Percentiles rank a stretch among this genome's conserved stretches.
phyloP scores from a whole-genome alignment of 768 basidiomycete genomes.

The Serendipita vermifera region DNA sequence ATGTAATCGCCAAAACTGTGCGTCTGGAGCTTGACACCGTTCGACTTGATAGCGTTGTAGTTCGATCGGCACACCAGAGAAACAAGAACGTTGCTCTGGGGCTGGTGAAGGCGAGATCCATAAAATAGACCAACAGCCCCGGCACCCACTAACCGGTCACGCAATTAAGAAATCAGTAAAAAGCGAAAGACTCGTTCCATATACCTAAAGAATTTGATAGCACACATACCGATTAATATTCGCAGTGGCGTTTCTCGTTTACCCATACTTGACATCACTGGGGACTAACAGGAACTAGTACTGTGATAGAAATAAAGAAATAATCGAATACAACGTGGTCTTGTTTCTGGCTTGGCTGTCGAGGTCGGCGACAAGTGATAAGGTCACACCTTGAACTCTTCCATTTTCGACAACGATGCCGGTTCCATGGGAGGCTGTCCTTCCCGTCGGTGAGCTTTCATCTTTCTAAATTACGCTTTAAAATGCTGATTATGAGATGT shows the following conservation, averaged over 20 bases:
- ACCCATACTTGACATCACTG: neutral
- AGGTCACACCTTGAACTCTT: no score
- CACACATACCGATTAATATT: neutral
- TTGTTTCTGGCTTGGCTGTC: no score
- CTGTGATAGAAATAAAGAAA: no score
- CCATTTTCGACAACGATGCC: conserved; percentile 82
- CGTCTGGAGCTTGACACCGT: conserved; percentile 19
- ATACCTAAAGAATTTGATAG: neutral
- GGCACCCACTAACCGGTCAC: conserved; percentile 18
- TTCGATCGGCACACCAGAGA: conserved; percentile 23
- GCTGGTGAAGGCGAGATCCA: conserved; percentile 20
- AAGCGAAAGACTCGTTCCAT: neutral
- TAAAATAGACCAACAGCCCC: conserved; percentile 24
- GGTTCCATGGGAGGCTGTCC: conserved; percentile 92
- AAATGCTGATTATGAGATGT: conserved; percentile 15
- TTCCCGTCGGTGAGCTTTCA: conserved; percentile 66
- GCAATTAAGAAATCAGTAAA: neutral
- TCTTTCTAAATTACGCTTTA: conserved; percentile 11
- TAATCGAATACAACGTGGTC: no score
- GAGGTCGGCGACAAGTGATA: no score
- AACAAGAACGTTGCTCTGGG: conserved; percentile 16
- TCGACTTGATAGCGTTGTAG: conserved; percentile 19
- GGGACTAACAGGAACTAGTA: no score
- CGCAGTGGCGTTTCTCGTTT: neutral
- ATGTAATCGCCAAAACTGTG: conserved; percentile 22